Evolutionary conservation across 495 filamentous ascomycete genomes (phyloP), one percentile per base, ranked within the genome.

Genomic region (Paragyromitra xinjiangensis): DNA sequence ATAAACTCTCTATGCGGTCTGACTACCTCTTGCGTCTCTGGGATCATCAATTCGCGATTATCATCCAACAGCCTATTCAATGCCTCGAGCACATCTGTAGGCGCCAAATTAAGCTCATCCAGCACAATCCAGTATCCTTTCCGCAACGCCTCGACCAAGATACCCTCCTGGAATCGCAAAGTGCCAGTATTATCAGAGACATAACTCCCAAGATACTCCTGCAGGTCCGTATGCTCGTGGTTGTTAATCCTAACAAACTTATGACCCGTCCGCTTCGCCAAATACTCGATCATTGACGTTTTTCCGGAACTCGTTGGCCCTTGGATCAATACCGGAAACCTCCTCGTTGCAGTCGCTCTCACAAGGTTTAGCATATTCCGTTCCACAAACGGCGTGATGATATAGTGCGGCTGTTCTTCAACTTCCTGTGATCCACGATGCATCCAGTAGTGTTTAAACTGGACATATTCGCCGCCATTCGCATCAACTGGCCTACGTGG

Each of bases 201-300:
- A 81, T 99, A 99, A 0, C 94, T 94, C 16, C 96, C 96, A 0
- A 99, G 87, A 81, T 99, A 99, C 82, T 99, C 96, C 83, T 99
- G 96, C 39, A 99, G 86, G 84, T 99, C 96, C 0, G 96, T 98
- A 82, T 98, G 95, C 79, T 99, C 96, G 83, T 99, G 96, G 80
- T 99, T 99, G 85, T 99, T 99, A 85, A 99, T 98, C 69, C 96
- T 90, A 48, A 99, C 93, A 78, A 98, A 98, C 80, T 93, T 94
- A 80, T 99, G 97, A 1, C 96, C 96, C 34, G 93, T 97, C 59
- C 93, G 91, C 82, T 95, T 95, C 5, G 96, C 96, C 39, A 99
- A 88, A 82, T 97, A 97, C 83, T 98, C 95, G 65, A 99, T 95
- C 96, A 99, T 98, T 82, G 94, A 97, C 0, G 96, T 99, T 84